Base-by-base conservation (phyloP, 1,139 yeast genomes). In the Trichomonascaceae sp. region DNA sequence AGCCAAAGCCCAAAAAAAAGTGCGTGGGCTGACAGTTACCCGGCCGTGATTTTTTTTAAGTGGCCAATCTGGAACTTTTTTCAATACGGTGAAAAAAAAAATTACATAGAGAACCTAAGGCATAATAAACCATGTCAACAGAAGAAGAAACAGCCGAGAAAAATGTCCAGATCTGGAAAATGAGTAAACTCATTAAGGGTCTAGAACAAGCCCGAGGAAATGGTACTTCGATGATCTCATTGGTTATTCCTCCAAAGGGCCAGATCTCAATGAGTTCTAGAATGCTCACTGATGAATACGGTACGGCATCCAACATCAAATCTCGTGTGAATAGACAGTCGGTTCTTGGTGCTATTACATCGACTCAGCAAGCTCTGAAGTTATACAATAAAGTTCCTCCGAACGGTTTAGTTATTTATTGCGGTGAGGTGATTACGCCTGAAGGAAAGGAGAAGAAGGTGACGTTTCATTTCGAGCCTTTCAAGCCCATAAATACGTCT, bases 91-190 rank as follows among this genome's bases (percentile, higher is more conserved):
- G 18, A 19, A 17, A 20, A 20, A n/a, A 47, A 15, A 27, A 36
- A 50, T 27, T 8, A 10, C n/a, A n/a, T n/a, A n/a, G n/a, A n/a
- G 9, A 8, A 8, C 22, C n/a, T n/a, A 46, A 41, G 18, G 20
- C 22, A 22, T 38, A 19, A 27, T 22, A 49, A 63, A 59, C 30
- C 56, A 63, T 64, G 67, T 66, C 67, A 36, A 64, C 64, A 38
- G 60, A 57, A 48, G 57, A 57, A 39, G 60, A 62, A 45, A 66
- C 62, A 51, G 58, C 59, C 19, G 98, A 93, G 71, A 90, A 87
- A 77, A 91, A 90, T 75, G 93, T 93, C 71, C 96, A 93, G 78
- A 90, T 93, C 77, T 93, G 99, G 99, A 93, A 93, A 83, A 85
- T 93, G 80, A 91, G 91, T 79, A 93, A 93, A 75, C 66, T 69